Evolutionary conservation across 148 eudicot species (phyloP), one percentile per base, ranked within the genome.

Genomic region (Arctostaphylos glauca): DNA sequence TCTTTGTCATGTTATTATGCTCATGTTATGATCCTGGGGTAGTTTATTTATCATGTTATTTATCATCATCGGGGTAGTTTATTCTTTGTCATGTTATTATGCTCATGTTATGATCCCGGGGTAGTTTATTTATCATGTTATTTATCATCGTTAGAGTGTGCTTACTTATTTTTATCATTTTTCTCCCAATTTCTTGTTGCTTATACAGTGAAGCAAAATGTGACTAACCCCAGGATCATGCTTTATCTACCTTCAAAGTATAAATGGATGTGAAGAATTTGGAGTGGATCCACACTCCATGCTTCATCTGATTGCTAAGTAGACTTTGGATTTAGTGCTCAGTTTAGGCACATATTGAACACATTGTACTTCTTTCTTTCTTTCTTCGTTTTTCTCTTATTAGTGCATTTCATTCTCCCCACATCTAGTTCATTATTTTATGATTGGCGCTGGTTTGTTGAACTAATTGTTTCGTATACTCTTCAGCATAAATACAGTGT

Each of bases 401-500:
- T 15, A 59, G 64, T 9, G 19, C 31, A 23, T 59, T 66, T 31
- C 43, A 25, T 66, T 66, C 16, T 66, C 43, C 64, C 23, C 64
- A 19, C 31, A 19, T 54, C 23, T 43, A 53, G 43, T 53, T 31
- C 18, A 41, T 12, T 84, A 18, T 47, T 66, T 47, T 48, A 41
- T 9, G 14, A 6, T 62, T 79, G n/a, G 10, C 38, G 12, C 23
- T 66, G 71, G 2, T 38, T 16, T 58, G 66, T 60, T 62, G 31
- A 54, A 5, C 5, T 47, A n/a, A 13, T 50, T 76, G 54, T 31
- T 79, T 41, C 13, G 6, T 79, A 53, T 75, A 13, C 50, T 80
- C 31, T 80, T 78, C 89, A 96, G 99, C 88, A 96, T 96, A 88
- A 96, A 96, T 76, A 96, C 99, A 3, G 99, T 96, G 70, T 96